phyloP scores from a whole-genome alignment of 2,329 filamentous ascomycete genomes.

The Hirsutella rhossiliensis region DNA sequence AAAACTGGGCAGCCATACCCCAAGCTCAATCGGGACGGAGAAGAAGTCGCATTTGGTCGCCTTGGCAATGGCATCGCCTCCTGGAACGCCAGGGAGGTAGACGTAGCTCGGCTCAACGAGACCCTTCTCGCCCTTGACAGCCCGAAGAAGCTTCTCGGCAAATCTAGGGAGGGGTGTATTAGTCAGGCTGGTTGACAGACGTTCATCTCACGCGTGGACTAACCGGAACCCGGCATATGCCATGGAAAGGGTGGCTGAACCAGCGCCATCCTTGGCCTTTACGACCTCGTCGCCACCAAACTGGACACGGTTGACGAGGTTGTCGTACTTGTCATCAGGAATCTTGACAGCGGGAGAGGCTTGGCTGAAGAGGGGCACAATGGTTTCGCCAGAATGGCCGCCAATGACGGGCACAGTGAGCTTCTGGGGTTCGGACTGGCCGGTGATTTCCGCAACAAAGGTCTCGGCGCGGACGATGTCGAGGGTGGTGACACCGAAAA shows the following conservation, averaged over 20 bases:
- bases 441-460: slow-evolving; percentile 77
- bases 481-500: slow-evolving; percentile 97
- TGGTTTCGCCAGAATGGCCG: slow-evolving; percentile 96
- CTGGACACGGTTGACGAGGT: slow-evolving; percentile 86
- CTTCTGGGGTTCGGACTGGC: slow-evolving; percentile 71
- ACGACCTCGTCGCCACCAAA: slow-evolving; percentile 97
- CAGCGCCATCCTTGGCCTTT: slow-evolving; percentile 84
- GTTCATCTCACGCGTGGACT: slow-evolving; percentile 12
- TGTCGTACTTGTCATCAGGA: slow-evolving; percentile 80
- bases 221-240: slow-evolving; percentile 90
- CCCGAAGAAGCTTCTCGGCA: slow-evolving; percentile 87
- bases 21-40: slow-evolving; percentile 90
- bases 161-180: slow-evolving; percentile 45
- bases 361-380: slow-evolving; percentile 94
- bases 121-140: slow-evolving; percentile 77
- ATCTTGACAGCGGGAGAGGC: slow-evolving; percentile 69
- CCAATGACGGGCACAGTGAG: slow-evolving; percentile 85
- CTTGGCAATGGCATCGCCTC: slow-evolving; percentile 77
- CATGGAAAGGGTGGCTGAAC: slow-evolving; percentile 88
- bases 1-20: slow-evolving; percentile 49
- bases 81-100: slow-evolving; percentile 82
- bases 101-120: slow-evolving; percentile 92
- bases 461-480: slow-evolving; percentile 98
- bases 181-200: neutral
- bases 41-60: slow-evolving; percentile 84